Base-by-base conservation (phyloP, 2,329 filamentous ascomycete species). In the Botrytis paeoniae region DNA sequence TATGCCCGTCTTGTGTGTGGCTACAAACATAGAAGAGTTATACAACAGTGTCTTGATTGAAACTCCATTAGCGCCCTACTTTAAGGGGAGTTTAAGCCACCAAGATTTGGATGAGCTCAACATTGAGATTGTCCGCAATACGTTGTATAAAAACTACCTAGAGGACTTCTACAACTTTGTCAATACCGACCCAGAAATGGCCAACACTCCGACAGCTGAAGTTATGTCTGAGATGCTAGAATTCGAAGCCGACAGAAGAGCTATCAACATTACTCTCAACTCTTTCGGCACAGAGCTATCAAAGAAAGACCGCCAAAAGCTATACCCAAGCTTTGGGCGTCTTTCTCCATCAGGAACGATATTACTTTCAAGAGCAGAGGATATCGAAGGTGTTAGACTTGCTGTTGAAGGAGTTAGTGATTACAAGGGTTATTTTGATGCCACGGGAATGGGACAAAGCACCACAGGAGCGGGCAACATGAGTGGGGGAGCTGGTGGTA, bases 211-310 rank as follows among this genome's bases (percentile, higher is more conserved):
- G 0, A 99, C 96, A 0, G 88, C 94, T 61, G 94, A 97, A 79
- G 91, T 98, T 81, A 99, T 99, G 96, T 91, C 92, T 12, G 95
- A 98, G 84, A 93, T 98, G 69, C 86, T 99, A 66, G 93, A 97
- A 81, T 99, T 99, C 79, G 96, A 99, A 85, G 96, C 97, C 37
- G 96, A 99, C 82, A 89, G 96, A 77, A 90, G 96, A 82, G 94
- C 95, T 79, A 99, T 99, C 86, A 99, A 99, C 85, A 99, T 99
- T 83, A 99, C 96, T 2, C 89, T 99, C 79, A 99, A 99, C 86
- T 98, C 95, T 0, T 98, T 99, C 79, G 96, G 96, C 76, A 99
- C 97, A 14, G 96, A 99, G 82, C 88, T 99, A 68, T 92, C 91
- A 79, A 99, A 99, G 88, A 88, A 89, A 61, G 96, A 98, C 81